Evolutionary conservation across 2,329 filamentous ascomycete genomes (phyloP).

Genomic region (Macrophomina phaseolina): DNA sequence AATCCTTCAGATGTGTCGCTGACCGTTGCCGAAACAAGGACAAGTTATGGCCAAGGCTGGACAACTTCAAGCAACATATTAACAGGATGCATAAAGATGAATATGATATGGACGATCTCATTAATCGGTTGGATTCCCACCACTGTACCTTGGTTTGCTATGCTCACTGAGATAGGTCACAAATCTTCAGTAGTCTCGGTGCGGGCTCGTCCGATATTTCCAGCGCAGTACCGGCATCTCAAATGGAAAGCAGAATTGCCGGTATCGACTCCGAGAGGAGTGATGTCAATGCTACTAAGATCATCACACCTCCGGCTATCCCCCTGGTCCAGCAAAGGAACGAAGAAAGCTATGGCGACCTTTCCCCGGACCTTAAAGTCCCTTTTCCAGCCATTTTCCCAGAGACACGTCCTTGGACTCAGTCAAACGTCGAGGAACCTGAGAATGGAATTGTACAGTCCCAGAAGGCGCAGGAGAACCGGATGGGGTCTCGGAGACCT

Average conservation of each 20-base stretch:
- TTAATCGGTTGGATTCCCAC: constrained; percentile 49
- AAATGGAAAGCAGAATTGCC: constrained; percentile 39
- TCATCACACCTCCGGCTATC: background rate
- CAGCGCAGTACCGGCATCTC: constrained; percentile 31
- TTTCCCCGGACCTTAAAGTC: background rate
- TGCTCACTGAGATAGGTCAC: constrained; percentile 34
- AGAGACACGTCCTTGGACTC: background rate
- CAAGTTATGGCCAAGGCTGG: constrained; percentile 79
- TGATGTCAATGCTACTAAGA: background rate
- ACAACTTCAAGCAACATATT: constrained; percentile 87
- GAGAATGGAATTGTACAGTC: background rate
- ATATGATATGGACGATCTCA: constrained; percentile 48
- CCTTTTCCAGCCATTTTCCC: background rate
- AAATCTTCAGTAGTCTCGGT: background rate
- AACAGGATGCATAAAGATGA: constrained; percentile 66
- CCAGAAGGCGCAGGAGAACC: background rate
- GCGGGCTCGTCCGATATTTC: constrained; percentile 23
- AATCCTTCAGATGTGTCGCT: constrained; percentile 65
- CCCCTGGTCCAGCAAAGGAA: background rate
- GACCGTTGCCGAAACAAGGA: constrained; percentile 61
- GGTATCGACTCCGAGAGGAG: constrained; percentile 36
- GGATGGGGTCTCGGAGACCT: background rate
- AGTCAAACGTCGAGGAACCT: background rate
- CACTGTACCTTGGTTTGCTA: background rate
- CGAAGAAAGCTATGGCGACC: background rate